Base-by-base conservation (phyloP, 2,329 filamentous ascomycete species). In the Epichloe hybrida region DNA sequence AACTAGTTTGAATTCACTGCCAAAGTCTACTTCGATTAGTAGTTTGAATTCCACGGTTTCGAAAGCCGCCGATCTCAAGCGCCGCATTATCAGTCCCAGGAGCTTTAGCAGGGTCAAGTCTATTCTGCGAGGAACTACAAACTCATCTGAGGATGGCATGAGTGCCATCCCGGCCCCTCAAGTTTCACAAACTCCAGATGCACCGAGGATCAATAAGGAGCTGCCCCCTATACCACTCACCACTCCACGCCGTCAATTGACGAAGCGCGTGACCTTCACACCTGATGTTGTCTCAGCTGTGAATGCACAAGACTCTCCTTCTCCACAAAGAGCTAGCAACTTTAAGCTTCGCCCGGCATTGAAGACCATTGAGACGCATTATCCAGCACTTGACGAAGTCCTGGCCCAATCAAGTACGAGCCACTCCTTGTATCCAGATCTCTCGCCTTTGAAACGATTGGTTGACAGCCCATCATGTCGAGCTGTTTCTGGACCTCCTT, bases 181-280 rank as follows among this genome's bases (percentile, higher is more conserved):
- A 23, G 54, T 58, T 8, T 73, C 73, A 0, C 72, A 73, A 59
- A 77, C 75, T 0, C 75, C 76, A 2, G 68, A 62, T 8, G 68
- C 71, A 7, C 56, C 61, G 2, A 66, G 64, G 17, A 62, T 75
- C 12, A 72, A 80, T 35, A 80, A 79, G 58, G 69, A 73, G 21
- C 62, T 81, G 35, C 75, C 75, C 75, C 62, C 71, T 3, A 63
- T 73, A 17, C 73, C 77, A 5, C 68, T 80, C 50, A 81, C 80
- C 5, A 88, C 84, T 1, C 85, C 84, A 7, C 81, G 82, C 35
- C 76, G 81, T 23, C 86, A 81, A 65, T 62, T 72, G 38, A 64
- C 69, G 17, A 95, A 94, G 70, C 83, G 79, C 51, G 87, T 95
- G 37, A 82, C 86, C 48, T 95, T 95, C 60, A 88, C 85, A 0